A percentile compares a stretch with the other conserved stretches of the same genome.
Conservation (phyloP, 2,329 filamentous ascomycete species). For the Clonostachys rhizophaga region DNA sequence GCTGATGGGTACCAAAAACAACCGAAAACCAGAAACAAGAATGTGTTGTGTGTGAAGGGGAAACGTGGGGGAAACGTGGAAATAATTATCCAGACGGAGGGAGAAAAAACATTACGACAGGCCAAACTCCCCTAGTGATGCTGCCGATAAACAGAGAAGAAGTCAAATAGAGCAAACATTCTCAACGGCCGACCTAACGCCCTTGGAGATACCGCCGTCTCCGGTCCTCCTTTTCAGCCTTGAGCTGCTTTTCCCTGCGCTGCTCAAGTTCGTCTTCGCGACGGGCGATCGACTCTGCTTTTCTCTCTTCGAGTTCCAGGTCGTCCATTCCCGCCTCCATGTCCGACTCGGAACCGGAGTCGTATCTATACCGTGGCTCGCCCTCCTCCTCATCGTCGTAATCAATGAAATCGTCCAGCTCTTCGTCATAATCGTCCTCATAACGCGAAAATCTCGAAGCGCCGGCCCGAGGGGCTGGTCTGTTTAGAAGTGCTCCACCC, state of each 20-base stretch:
- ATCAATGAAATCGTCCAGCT: slow-evolving; percentile 57
- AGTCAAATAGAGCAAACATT: too few species aligned
- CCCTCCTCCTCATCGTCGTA: slow-evolving; percentile 54
- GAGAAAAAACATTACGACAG: too few species aligned
- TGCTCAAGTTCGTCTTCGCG: slow-evolving; percentile 65
- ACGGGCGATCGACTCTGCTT: slow-evolving; percentile 56
- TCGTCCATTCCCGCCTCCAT: slow-evolving; percentile 76
- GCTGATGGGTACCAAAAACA: not conserved
- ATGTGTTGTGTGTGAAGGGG: not conserved
- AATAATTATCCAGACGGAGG: not conserved
- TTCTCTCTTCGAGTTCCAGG: slow-evolving; percentile 66
- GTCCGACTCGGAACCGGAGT: slow-evolving; percentile 64
- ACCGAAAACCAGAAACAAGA: not conserved
- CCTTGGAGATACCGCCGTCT: slow-evolving; percentile 20
- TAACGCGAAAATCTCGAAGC: slow-evolving; percentile 30
- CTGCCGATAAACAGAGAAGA: too few species aligned
- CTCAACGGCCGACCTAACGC: too few species aligned
- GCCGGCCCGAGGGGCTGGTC: slow-evolving; percentile 15
- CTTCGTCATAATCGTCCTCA: slow-evolving; percentile 59
- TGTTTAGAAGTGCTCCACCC: slow-evolving; percentile 34
- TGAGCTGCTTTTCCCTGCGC: slow-evolving; percentile 55
- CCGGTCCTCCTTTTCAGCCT: slow-evolving; percentile 56
- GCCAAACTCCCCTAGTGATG: too few species aligned
- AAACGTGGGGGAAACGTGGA: not conserved
- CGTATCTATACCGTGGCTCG: slow-evolving; percentile 46